Evolutionary conservation across 2,329 filamentous ascomycete genomes (phyloP).

Genomic region (Aureobasidium sp.): DNA sequence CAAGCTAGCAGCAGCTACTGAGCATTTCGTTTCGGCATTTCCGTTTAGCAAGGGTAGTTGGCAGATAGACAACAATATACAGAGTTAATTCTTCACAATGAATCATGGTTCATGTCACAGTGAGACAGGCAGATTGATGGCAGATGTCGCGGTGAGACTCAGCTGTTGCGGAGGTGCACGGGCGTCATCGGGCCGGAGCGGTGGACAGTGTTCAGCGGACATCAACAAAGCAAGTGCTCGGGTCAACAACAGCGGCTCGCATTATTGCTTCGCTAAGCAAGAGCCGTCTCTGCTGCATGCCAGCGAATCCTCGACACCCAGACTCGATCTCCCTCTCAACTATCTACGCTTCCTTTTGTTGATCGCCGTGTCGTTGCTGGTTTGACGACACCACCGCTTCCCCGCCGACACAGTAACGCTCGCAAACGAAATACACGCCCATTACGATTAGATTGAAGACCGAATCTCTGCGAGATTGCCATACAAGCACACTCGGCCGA

Average conservation of each 20-base stretch:
- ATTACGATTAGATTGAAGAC: background rate
- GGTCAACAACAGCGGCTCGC: constrained; percentile 2
- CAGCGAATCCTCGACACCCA: background rate
- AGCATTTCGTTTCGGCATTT: background rate
- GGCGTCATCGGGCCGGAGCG: background rate
- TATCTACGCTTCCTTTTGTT: background rate
- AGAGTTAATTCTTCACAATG: background rate
- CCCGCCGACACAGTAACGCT: background rate
- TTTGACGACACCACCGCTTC: background rate
- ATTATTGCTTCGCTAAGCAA: constrained; percentile 1
- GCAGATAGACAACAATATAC: background rate
- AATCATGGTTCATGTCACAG: background rate
- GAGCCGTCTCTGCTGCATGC: background rate
- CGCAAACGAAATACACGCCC: constrained; percentile 2
- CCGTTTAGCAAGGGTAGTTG: background rate
- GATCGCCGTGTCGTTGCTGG: constrained; percentile 4
- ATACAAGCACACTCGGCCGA: background rate
- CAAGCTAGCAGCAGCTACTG: background rate
- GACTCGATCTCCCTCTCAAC: background rate
- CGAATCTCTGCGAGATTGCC: background rate
- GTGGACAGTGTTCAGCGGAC: background rate
- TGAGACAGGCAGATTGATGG: background rate
- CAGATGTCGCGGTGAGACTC: background rate
- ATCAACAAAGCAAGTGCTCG: constrained; percentile 1
- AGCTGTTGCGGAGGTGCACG: background rate